These are phyloP conservation scores for Potentilla sterilis DNA, from an alignment of 306 rosid species.

Conservation along the genomic window DNA sequence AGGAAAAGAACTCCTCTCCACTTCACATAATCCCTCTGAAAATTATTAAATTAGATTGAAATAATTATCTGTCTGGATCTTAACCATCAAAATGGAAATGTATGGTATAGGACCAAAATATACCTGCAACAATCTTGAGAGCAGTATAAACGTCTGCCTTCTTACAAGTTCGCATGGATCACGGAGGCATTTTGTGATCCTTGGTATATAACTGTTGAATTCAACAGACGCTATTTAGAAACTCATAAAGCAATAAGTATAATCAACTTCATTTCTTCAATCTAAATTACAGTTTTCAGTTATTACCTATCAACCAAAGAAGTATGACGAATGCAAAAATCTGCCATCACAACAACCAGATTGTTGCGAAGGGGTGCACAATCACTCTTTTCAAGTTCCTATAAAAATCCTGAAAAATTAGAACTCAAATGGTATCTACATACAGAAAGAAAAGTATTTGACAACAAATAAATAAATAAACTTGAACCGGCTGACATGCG, in stretches of 20 bases:
- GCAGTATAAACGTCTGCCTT: conserved; percentile 90
- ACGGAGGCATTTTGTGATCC: conserved; percentile 80
- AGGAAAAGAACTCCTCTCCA: conserved; percentile 97
- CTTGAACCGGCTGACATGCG: neutral
- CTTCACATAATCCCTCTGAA: conserved; percentile 92
- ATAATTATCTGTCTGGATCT: conserved; percentile 1
- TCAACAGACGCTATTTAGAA: conserved; percentile 40
- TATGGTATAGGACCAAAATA: conserved; percentile 8
- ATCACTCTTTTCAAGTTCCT: conserved; percentile 87
- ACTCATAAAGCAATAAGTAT: conserved; percentile 6
- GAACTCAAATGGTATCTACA: conserved; percentile 13
- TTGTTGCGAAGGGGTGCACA: conserved; percentile 89
- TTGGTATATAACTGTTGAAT: conserved; percentile 74
- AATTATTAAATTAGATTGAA: conserved; percentile 21
- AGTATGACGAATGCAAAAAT: conserved; percentile 90
- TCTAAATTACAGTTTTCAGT: conserved; percentile 10
- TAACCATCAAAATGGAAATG: conserved; percentile 16
- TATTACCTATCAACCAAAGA: conserved; percentile 97
- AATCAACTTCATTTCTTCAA: neutral
- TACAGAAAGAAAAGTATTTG: neutral
- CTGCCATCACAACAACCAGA: conserved; percentile 81
- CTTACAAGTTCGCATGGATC: conserved; percentile 97
- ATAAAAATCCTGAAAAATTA: conserved; percentile 12
- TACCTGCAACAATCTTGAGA: conserved; percentile 92
- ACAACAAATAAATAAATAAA: neutral